phyloP scores from a whole-genome alignment of 2,329 filamentous ascomycete species.

The Colletotrichum scovillei region DNA sequence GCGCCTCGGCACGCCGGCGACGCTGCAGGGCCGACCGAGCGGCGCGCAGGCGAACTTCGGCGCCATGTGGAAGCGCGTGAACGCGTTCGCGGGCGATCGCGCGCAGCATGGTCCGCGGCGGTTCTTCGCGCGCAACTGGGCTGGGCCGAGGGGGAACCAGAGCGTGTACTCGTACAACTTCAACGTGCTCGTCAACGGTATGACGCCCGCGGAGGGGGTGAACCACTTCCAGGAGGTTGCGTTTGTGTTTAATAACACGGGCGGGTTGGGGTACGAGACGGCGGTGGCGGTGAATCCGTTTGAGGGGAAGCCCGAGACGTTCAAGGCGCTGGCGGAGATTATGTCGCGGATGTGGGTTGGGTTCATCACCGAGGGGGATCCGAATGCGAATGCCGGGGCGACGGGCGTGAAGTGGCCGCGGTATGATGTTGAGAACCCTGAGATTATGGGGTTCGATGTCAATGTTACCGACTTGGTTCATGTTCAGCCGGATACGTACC shows the following conservation, averaged over 20 bases:
- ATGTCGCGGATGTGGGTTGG: conserved; percentile 64
- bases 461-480: conserved; percentile 56
- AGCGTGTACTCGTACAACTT: conserved; percentile 67
- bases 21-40: conserved; percentile 46
- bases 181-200: conserved; percentile 46
- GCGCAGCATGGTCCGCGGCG: conserved; percentile 67
- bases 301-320: conserved; percentile 52
- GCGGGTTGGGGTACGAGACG: conserved; percentile 59
- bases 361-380: conserved; percentile 59
- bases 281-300: conserved; percentile 57
- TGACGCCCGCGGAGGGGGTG: conserved; percentile 38
- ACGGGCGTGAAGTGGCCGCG: conserved; percentile 50
- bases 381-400: conserved; percentile 45
- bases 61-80: conserved; percentile 63
- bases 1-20: conserved; percentile 58
- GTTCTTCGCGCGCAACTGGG: conserved; percentile 62
- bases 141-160: conserved; percentile 53
- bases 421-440: conserved; percentile 52
- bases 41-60: conserved; percentile 47
- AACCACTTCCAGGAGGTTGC: conserved; percentile 44
- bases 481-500: conserved; percentile 57
- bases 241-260: conserved; percentile 62
- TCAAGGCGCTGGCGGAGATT: conserved; percentile 53
- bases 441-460: conserved; percentile 61
- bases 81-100: conserved; percentile 65